A percentile compares a stretch with the other conserved stretches of the same genome.
Evolutionary conservation across 129 eudicot species (phyloP).

Genomic region (Tanacetum coccineum): DNA sequence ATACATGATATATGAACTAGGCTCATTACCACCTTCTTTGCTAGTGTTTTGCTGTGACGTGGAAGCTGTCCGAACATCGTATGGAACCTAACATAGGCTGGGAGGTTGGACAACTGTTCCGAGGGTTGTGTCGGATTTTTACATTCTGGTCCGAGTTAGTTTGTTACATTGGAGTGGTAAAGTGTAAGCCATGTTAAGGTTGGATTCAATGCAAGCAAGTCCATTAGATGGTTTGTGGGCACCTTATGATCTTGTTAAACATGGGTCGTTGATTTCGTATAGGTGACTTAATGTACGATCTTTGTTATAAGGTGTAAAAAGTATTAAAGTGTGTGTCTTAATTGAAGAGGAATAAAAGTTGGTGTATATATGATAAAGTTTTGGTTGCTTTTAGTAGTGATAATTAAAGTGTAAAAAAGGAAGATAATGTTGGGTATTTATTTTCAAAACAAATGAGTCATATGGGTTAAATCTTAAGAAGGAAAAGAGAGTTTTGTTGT

Average conservation of each 20-base stretch:
- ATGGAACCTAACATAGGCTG: conserved; percentile 90
- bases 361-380: too few relatives aligned
- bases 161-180: conserved; percentile 94
- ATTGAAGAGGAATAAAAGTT: too few relatives aligned
- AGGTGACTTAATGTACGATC: too few relatives aligned
- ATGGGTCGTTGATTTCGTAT: conserved; percentile 27
- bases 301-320: too few relatives aligned
- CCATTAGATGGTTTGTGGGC: conserved; percentile 90
- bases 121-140: conserved; percentile 74
- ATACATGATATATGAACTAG: conserved; percentile 59
- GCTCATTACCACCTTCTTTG: conserved; percentile 51
- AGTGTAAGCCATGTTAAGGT: conserved; percentile 88
- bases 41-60: conserved; percentile 80
- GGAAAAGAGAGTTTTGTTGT: too few relatives aligned
- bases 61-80: conserved; percentile 63
- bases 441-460: too few relatives aligned
- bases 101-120: conserved; percentile 34
- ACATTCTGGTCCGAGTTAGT: conserved; percentile 85
- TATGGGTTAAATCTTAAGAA: too few relatives aligned
- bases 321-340: too few relatives aligned
- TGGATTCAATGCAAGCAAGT: conserved; percentile 67
- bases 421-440: too few relatives aligned
- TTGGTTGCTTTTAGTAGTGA: too few relatives aligned
- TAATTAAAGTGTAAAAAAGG: too few relatives aligned
- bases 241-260: conserved; percentile 67